Conservation (phyloP, 345 rosid species). For the Syzygium aqueum region DNA sequence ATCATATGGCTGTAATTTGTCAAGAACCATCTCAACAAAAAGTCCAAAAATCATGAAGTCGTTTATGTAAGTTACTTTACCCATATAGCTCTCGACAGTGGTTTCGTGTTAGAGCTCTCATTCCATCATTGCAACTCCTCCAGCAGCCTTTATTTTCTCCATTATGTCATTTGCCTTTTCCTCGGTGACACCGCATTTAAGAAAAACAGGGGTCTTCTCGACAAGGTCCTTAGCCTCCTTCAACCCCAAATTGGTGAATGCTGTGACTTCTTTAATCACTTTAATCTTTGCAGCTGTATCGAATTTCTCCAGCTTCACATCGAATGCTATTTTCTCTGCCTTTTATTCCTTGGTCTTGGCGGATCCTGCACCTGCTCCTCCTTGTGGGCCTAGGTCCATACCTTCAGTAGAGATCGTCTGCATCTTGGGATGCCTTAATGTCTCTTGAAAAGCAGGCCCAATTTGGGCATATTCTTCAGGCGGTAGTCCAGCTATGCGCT, state of each 20-base stretch:
- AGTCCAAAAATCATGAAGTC: not conserved
- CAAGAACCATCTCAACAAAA: not conserved
- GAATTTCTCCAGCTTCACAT: conserved; percentile 37
- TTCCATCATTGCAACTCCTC: conserved; percentile 37
- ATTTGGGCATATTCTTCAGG: conserved; percentile 10
- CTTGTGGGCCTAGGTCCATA: conserved; percentile 13
- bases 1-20: not conserved
- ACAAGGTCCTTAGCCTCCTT: conserved; percentile 41
- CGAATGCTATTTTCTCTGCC: conserved; percentile 10
- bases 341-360: conserved; percentile 22
- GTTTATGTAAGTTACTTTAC: not conserved
- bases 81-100: not conserved
- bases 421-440: conserved; percentile 6
- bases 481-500: conserved; percentile 21
- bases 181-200: conserved; percentile 33
- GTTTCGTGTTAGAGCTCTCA: not conserved
- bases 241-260: conserved; percentile 25
- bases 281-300: conserved; percentile 29
- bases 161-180: conserved; percentile 27
- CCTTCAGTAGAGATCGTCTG: conserved; percentile 8
- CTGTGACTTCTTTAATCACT: conserved; percentile 32
- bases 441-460: conserved; percentile 4
- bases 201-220: conserved; percentile 23
- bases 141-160: conserved; percentile 36
- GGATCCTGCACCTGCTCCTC: conserved; percentile 7